Conservation (phyloP, 441 rosid genomes). For the Pelargonium myrrhifolium region DNA sequence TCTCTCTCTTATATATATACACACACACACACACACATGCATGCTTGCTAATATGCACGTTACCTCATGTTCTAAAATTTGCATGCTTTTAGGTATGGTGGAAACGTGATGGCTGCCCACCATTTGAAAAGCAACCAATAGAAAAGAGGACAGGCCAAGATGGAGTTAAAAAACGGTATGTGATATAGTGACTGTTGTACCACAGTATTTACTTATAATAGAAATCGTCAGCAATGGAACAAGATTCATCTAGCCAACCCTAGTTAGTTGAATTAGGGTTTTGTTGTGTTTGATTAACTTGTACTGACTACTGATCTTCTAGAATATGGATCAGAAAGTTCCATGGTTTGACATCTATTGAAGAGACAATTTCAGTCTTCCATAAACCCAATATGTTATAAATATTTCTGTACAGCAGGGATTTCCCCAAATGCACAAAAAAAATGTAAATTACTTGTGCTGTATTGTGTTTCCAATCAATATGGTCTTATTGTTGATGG, state of each 20-base stretch:
- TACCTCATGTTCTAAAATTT: slow-evolving; percentile 1
- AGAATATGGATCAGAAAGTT: not conserved
- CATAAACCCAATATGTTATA: not conserved
- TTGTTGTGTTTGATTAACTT: no score
- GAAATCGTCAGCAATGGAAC: no score
- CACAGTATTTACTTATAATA: no score
- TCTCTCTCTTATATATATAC: not conserved
- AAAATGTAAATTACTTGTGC: not conserved
- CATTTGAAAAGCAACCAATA: slow-evolving; percentile 83
- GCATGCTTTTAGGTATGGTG: slow-evolving; percentile 73
- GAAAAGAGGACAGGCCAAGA: slow-evolving; percentile 59
- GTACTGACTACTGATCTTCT: no score
- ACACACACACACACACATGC: not conserved
- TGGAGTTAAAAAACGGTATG: slow-evolving; percentile 71
- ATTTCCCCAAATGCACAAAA: not conserved
- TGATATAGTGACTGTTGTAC: not conserved
- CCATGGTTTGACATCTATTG: not conserved
- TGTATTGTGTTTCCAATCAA: not conserved
- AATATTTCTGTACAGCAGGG: not conserved
- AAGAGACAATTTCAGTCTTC: not conserved
- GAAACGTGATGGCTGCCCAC: slow-evolving; percentile 97
- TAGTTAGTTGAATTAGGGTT: no score
- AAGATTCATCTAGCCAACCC: no score
- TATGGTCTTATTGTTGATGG: no score
- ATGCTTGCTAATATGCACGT: not conserved